Conservation (phyloP, 2,329 filamentous ascomycete genomes). For the Beauveria sp. region DNA sequence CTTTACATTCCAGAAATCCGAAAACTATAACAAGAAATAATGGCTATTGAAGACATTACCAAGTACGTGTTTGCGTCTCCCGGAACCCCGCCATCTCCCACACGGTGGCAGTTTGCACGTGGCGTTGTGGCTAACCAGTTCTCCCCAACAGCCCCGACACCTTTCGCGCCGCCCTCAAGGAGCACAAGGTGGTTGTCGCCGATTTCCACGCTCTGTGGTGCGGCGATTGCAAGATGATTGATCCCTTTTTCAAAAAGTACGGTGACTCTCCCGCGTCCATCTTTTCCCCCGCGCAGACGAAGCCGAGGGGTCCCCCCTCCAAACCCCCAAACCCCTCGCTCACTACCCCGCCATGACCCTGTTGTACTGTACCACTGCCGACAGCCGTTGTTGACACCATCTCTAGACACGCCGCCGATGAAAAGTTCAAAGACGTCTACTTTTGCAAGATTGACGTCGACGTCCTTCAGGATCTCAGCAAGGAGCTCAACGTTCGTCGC, state of each 20-base stretch:
- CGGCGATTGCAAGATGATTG: slow-evolving; percentile 82
- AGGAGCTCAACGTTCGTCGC: slow-evolving; percentile 69
- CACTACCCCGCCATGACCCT: slow-evolving; percentile 6
- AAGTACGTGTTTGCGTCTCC: neutral
- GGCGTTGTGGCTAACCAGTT: neutral
- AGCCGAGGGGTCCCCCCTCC: neutral
- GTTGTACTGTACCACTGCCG: neutral
- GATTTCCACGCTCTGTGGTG: slow-evolving; percentile 86
- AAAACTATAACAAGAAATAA: neutral
- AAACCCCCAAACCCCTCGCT: neutral
- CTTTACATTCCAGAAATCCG: neutral
- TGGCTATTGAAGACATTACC: slow-evolving; percentile 12
- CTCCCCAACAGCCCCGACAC: neutral
- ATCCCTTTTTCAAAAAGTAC: slow-evolving; percentile 51
- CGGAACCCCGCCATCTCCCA: neutral
- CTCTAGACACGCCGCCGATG: slow-evolving; percentile 19
- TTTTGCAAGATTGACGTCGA: slow-evolving; percentile 89
- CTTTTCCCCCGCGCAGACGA: neutral
- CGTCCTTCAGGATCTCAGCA: slow-evolving; percentile 61
- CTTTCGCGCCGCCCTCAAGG: slow-evolving; percentile 12
- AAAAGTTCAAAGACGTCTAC: slow-evolving; percentile 50
- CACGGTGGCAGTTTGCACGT: no score
- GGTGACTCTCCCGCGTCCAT: neutral
- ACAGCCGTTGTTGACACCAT: neutral
- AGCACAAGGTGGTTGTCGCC: slow-evolving; percentile 56